phyloP scores from a whole-genome alignment of 2,329 filamentous ascomycete species.

The Epichloe gansuensis region DNA sequence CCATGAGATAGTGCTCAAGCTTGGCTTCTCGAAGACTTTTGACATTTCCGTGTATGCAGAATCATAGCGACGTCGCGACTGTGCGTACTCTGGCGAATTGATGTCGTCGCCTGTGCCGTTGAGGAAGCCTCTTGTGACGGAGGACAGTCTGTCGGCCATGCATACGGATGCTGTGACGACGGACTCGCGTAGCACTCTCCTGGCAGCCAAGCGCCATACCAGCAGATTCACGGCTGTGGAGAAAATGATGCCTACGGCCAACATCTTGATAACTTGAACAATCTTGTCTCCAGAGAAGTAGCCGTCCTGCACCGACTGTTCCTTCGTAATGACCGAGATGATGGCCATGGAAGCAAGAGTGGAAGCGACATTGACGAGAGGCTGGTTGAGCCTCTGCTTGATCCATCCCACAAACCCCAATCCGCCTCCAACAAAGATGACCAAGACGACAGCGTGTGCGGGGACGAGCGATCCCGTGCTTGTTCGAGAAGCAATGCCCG shows the following conservation, averaged over 20 bases:
- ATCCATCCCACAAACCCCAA: conserved; percentile 82
- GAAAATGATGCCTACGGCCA: conserved; percentile 62
- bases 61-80: conserved; percentile 51
- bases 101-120: conserved; percentile 73
- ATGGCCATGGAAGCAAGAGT: conserved; percentile 80
- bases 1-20: conserved; percentile 74
- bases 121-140: conserved; percentile 73
- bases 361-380: conserved; percentile 72
- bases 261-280: conserved; percentile 69
- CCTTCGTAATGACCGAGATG: conserved; percentile 83
- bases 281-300: conserved; percentile 75
- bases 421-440: conserved; percentile 76
- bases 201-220: conserved; percentile 68
- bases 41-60: conserved; percentile 58
- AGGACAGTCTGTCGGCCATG: conserved; percentile 67
- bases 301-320: conserved; percentile 73
- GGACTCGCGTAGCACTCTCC: conserved; percentile 58
- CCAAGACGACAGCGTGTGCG: conserved; percentile 66
- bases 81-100: conserved; percentile 50
- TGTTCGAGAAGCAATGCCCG: conserved; percentile 66
- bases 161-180: conserved; percentile 61
- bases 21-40: conserved; percentile 73
- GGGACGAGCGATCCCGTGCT: conserved; percentile 53
- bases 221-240: conserved; percentile 65
- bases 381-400: conserved; percentile 67